Conservation (phyloP, 352 stramenopile species). For the Blastocystis sp. region DNA sequence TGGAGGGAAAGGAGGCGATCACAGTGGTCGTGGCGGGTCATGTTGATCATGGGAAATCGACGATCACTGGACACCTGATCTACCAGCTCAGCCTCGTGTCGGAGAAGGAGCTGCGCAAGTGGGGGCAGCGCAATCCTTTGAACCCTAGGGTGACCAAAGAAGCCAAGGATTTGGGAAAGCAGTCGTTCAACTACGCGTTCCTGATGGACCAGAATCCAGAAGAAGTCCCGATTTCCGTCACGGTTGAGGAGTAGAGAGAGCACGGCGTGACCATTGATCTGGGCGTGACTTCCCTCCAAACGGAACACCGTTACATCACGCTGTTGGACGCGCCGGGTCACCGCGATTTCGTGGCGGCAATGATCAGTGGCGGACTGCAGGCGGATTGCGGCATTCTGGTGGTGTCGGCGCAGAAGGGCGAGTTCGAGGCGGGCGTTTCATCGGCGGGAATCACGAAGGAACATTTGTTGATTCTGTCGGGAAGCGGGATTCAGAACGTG, state of each 20-base stretch:
- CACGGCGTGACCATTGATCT: conserved; percentile 97
- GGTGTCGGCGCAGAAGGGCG: conserved; percentile 88
- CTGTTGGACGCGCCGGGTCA: conserved; percentile 94
- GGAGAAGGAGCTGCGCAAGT: conserved; percentile 87
- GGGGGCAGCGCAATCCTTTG: conserved; percentile 79
- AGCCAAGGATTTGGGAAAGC: conserved; percentile 87
- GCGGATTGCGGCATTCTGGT: conserved; percentile 90
- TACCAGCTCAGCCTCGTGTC: conserved; percentile 80
- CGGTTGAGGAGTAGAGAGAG: conserved; percentile 80
- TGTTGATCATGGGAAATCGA: conserved; percentile 95
- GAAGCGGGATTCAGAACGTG: conserved; percentile 90
- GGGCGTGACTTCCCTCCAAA: conserved; percentile 87
- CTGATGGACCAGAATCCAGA: conserved; percentile 87
- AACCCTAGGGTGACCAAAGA: conserved; percentile 76
- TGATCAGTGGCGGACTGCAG: conserved; percentile 91
- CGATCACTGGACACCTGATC: conserved; percentile 92
- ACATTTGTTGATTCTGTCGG: conserved; percentile 90
- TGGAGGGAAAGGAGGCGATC: conserved; percentile 77
- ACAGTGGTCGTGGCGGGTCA: conserved; percentile 94
- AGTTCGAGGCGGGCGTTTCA: conserved; percentile 93
- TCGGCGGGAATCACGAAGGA: conserved; percentile 95
- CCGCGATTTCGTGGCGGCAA: conserved; percentile 94
- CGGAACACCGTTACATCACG: conserved; percentile 77
- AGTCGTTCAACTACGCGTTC: conserved; percentile 93
- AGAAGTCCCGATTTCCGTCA: conserved; percentile 77